Base-by-base conservation (phyloP, 2,329 filamentous ascomycete species). In the Cladosporium sphaerospermum region DNA sequence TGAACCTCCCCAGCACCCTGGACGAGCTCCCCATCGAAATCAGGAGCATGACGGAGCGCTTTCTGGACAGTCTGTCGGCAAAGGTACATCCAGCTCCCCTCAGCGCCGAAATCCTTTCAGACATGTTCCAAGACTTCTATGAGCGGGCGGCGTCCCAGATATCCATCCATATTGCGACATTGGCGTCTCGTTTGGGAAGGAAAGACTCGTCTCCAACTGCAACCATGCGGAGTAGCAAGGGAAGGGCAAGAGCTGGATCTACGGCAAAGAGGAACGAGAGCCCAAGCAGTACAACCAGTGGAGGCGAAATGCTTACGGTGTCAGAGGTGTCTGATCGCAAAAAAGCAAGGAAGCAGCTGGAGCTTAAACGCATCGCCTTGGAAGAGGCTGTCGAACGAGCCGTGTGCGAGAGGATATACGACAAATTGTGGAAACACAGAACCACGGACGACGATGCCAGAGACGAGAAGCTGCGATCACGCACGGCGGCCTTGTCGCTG, bases 121-220 rank as follows among this genome's bases (percentile, higher is more conserved):
- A 82, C n/a, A 78, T 93, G 50, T 97, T 97, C 67, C 93, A 99
- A 71, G 89, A 95, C 54, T 99, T 97, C 69, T 99, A 99, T 67
- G 75, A 80, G 40, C 80, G 84, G 53, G 89, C 91, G 18, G 86
- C 89, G 9, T 79, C 83, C 2, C 88, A 93, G 62, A 91, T 97
- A 55, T 81, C 83, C 50, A 96, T 89, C 1, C 91, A 97, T 67
- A 88, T 96, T 59, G 86, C 85, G 34, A 82, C 86, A 2, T 76
- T 96, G 11, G 86, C 87, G 2, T 86, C 85, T 16, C 81, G 84
- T 40, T 82, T 93, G 60, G 86, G 81, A 54, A 75, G 80, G 75
- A 75, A 55, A 77, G 56, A 62, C 39, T 32, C 51, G 23, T 50
- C 45, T 31, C 43, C 43, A 23, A 14, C 45, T 11, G 23, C 43